Base-by-base conservation (phyloP, 2,329 filamentous ascomycete genomes). In the Penicillium sp. region DNA sequence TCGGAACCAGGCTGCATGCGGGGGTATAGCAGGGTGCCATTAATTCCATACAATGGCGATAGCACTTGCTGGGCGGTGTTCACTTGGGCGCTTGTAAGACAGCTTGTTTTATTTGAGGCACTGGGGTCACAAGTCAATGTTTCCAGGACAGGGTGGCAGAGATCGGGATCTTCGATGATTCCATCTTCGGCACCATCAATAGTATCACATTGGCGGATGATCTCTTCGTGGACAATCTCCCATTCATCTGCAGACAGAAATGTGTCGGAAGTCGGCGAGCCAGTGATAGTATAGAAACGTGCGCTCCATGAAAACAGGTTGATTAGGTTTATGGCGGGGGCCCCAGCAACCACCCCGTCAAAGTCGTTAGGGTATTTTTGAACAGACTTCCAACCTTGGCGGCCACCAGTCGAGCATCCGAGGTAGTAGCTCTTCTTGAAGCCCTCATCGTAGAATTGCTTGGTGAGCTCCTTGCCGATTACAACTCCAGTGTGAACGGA, bases 361-460 rank as follows among this genome's bases (percentile, higher is more conserved):
- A 81, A 81, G 60, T 81, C 78, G 15, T 75, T 66, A 1, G 78
- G 79, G 58, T 73, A 81, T 45, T 74, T 68, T 55, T 80, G 74
- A 4, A 76, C 72, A 2, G 75, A 75, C 58, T 78, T 78, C 53
- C 79, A 68, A 36, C 78, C 79, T 62, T 81, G 78, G n/a, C 75
- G 72, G 21, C 79, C 79, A 57, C 79, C 79, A n/a, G 76, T 76
- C 1, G 78, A 80, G 66, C 79, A 81, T 23, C 78, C 78, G 9
- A 78, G 64, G 61, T 77, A 81, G 68, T 81, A 81, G 21, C 76
- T 76, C 57, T 82, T 81, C 4, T 70, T 66, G 57, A 75, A 71
- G 5, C 68, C 59, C 44, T 72, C 60, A 16, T 66, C 68, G 57
- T 79, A 79, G 67, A 77, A 79, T 25, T 65, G 36, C 34, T 74